Base-by-base conservation (phyloP, 2,329 filamentous ascomycete genomes). In the Mycosphaerella arachidis region DNA sequence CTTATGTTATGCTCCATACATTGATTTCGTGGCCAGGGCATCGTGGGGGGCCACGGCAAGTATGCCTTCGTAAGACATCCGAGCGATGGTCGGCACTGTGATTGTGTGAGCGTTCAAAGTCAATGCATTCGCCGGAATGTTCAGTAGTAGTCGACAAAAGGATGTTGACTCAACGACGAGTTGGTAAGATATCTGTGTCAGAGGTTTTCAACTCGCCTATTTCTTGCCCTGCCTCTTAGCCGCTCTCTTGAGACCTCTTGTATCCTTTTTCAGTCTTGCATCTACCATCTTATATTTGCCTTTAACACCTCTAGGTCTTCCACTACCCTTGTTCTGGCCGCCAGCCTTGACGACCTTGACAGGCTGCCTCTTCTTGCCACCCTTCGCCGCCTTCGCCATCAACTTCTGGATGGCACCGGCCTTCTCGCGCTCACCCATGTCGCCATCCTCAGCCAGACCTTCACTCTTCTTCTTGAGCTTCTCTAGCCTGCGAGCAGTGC, bases 381-480 rank as follows among this genome's bases (percentile, higher is more conserved):
- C 67, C 65, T 90, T 92, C 55, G 84, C 83, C 8, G 92, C 91
- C 75, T 87, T 90, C 70, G 85, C 85, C 79, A 97, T 88, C 73
- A 99, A 76, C 75, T 88, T 91, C 29, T 85, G 78, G 70, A 99
- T 97, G 62, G 84, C 88, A 65, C 87, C 85, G 2, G 92, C 90
- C 82, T 99, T 99, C 76, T 99, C 95, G 78, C 92, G 92, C 80
- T 99, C 94, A 2, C 58, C 58, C 13, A 56, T 90, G 74, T 97
- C 93, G 67, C 96, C 65, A 58, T 67, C 93, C 60, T 92, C 90
- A 20, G 87, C 88, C 54, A 99, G 78, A 69, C 96, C 78, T 43
- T 95, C 92, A n/a, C 87, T 91, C 84, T 99, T 99, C 86, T 95
- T 96, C 79, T 92, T 91, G 65, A 99, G 80, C 79, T 96, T 97